Conservation (phyloP, 2,329 filamentous ascomycete species). For the Purpureocillium lavendulum region DNA sequence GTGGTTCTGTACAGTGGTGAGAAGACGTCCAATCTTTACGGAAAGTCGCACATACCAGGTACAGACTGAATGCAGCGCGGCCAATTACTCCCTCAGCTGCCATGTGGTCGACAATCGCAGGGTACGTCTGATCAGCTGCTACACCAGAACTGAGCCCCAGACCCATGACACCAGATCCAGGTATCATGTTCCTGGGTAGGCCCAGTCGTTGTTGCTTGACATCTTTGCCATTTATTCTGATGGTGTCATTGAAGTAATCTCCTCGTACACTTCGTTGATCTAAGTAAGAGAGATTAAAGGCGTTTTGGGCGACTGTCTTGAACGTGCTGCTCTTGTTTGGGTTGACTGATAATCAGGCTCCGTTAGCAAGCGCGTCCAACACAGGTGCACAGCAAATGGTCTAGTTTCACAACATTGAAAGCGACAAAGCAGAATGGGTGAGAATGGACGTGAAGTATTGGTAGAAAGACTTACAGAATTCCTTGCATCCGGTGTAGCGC, state of each 20-base stretch:
- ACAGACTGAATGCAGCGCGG: background rate
- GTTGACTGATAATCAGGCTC: conserved; percentile 1
- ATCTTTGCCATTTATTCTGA: conserved; percentile 4
- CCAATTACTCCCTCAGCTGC: background rate
- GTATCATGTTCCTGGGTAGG: background rate
- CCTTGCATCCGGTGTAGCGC: background rate
- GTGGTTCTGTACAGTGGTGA: no score
- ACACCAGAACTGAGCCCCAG: conserved; percentile 40
- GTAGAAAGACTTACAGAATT: no score
- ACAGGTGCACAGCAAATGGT: background rate
- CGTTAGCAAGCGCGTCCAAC: no score
- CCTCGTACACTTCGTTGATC: background rate
- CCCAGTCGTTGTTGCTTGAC: background rate
- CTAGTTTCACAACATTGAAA: no score
- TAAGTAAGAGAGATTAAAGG: background rate
- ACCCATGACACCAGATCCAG: background rate
- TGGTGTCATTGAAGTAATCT: background rate
- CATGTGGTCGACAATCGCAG: conserved; percentile 41
- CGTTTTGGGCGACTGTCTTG: background rate
- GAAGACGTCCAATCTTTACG: background rate
- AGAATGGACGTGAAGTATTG: no score
- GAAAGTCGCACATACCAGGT: conserved; percentile 11
- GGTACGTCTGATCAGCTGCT: conserved; percentile 26
- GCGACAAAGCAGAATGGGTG: no score
- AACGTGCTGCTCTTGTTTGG: background rate